Evolutionary conservation across 306 rosid species (phyloP).

Genomic region (Crotalaria pallida): DNA sequence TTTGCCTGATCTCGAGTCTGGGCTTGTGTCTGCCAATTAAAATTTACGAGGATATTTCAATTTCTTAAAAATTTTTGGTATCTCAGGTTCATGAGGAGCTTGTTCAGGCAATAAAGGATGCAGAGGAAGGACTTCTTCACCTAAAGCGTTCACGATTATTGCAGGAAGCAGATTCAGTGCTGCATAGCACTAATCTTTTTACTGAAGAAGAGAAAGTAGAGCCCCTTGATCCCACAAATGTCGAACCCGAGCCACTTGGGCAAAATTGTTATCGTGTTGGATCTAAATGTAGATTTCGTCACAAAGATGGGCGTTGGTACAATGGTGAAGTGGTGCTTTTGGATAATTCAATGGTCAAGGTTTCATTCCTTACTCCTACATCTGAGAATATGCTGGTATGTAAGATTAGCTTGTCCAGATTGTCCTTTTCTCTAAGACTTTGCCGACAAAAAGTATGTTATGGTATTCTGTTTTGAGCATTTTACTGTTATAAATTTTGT

Average conservation of each 20-base stretch:
- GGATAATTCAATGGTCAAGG: slow-evolving; percentile 55
- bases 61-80: background rate
- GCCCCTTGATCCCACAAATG: slow-evolving; percentile 46
- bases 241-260: slow-evolving; percentile 52
- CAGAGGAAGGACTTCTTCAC: slow-evolving; percentile 85
- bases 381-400: slow-evolving; percentile 86
- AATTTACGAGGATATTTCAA: background rate
- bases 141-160: slow-evolving; percentile 75
- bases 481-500: background rate
- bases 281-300: slow-evolving; percentile 82
- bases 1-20: background rate
- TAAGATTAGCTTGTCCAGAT: slow-evolving; percentile 3
- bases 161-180: slow-evolving; percentile 62
- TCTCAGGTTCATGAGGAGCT: slow-evolving; percentile 79
- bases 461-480: background rate
- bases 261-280: slow-evolving; percentile 55
- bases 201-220: slow-evolving; percentile 50
- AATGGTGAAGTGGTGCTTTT: slow-evolving; percentile 60
- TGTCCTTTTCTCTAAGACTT: slow-evolving; percentile 1
- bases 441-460: background rate
- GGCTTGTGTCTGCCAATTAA: background rate
- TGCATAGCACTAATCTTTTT: slow-evolving; percentile 28
- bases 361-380: slow-evolving; percentile 85
- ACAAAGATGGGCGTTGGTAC: slow-evolving; percentile 93
- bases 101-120: slow-evolving; percentile 77